phyloP scores from a whole-genome alignment of 768 basidiomycete species.

The Tricholoma furcatifolium region DNA sequence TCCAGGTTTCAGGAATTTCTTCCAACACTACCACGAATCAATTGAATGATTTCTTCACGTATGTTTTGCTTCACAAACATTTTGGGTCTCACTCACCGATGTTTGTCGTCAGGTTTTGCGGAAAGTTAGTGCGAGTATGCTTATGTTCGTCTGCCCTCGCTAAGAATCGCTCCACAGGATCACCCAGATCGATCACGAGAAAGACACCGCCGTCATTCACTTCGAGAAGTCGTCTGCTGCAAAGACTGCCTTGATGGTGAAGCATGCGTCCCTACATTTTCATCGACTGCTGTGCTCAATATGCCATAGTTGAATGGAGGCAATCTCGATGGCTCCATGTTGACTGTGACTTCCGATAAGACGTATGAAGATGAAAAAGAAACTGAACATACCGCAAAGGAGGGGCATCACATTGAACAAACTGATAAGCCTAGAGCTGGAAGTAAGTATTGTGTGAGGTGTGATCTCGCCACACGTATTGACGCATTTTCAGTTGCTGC shows the following conservation, averaged over 20 bases:
- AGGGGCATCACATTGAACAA: slow-evolving; percentile 58
- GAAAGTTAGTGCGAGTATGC: slow-evolving; percentile 48
- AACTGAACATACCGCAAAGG: slow-evolving; percentile 34
- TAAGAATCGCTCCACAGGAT: slow-evolving; percentile 45
- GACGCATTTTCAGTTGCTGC: slow-evolving; percentile 63
- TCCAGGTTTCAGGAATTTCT: slow-evolving; percentile 74
- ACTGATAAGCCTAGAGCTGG: slow-evolving; percentile 90
- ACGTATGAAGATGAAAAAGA: slow-evolving; percentile 50
- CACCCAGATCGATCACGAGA: slow-evolving; percentile 52
- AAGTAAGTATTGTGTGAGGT: slow-evolving; percentile 43
- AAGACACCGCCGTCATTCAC: slow-evolving; percentile 58
- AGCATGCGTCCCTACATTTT: neutral
- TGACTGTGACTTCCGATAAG: slow-evolving; percentile 70
- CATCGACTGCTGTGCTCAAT: neutral
- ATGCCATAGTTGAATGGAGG: slow-evolving; percentile 64
- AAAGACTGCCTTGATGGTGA: slow-evolving; percentile 81
- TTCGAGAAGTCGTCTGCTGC: slow-evolving; percentile 87
- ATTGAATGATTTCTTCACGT: slow-evolving; percentile 83
- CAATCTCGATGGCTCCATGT: slow-evolving; percentile 65
- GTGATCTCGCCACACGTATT: neutral
- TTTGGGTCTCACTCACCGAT: neutral
- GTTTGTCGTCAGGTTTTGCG: slow-evolving; percentile 69
- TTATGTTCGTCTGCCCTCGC: slow-evolving; percentile 1
- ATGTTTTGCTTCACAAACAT: slow-evolving; percentile 21
- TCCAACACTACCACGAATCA: slow-evolving; percentile 65